phyloP scores from a whole-genome alignment of 2,329 filamentous ascomycete genomes.

The Bipolaris gigantea region DNA sequence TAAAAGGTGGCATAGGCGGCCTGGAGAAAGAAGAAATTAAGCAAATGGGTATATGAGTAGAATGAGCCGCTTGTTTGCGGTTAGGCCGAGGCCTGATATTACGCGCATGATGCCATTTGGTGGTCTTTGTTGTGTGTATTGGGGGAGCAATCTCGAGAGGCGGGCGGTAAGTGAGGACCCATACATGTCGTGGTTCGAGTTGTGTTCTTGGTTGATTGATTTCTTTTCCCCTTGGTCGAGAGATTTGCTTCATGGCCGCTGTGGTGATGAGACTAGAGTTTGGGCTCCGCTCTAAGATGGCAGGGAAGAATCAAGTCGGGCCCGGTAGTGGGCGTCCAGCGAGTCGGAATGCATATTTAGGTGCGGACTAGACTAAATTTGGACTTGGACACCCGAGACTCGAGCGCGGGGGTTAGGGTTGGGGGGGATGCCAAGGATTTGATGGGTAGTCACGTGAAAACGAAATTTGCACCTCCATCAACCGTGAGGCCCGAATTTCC shows the following conservation, averaged over 20 bases:
- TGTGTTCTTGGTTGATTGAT: neutral
- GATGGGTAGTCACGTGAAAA: neutral
- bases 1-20: too few species aligned
- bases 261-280: neutral
- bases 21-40: neutral
- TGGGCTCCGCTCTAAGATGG: neutral
- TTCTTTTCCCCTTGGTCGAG: neutral
- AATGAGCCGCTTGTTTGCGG: neutral
- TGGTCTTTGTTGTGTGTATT: neutral
- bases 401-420: neutral
- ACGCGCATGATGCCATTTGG: neutral
- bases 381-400: neutral
- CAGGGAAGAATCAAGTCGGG: neutral
- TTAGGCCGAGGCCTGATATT: neutral
- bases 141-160: neutral
- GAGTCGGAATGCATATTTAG: neutral
- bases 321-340: neutral
- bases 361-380: neutral
- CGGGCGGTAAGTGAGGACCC: neutral
- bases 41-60: slow-evolving; percentile 14
- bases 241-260: neutral
- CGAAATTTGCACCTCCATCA: neutral
- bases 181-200: neutral
- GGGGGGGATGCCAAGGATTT: neutral
- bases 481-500: slow-evolving; percentile 1